Conservation (phyloP, 352 stramenopile species). For the Halophytophthora batemanensis region DNA sequence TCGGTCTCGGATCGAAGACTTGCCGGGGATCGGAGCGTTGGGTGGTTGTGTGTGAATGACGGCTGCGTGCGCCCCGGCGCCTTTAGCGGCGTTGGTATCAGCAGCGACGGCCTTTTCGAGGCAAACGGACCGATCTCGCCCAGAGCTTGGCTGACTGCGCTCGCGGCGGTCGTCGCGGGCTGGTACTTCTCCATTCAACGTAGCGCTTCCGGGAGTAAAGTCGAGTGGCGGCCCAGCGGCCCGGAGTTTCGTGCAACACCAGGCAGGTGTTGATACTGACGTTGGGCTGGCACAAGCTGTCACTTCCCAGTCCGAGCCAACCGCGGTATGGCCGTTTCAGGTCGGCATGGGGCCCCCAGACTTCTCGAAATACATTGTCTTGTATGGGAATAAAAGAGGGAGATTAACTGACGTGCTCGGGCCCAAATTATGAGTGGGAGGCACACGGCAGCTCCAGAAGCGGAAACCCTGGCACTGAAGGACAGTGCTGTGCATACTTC, state of each 20-base stretch:
- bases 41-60: neutral
- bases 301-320: too few species aligned
- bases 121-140: constrained; percentile 19
- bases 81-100: constrained; percentile 9
- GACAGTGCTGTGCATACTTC: neutral
- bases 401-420: too few species aligned
- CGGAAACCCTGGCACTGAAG: neutral
- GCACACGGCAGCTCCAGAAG: constrained; percentile 20
- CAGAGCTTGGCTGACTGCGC: constrained; percentile 42
- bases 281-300: too few species aligned
- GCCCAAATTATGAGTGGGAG: constrained; percentile 1
- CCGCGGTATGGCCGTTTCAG: too few species aligned
- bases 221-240: too few species aligned
- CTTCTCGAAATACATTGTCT: too few species aligned
- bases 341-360: too few species aligned
- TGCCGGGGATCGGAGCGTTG: constrained; percentile 10
- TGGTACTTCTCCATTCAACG: constrained; percentile 10
- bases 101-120: constrained; percentile 1
- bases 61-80: constrained; percentile 1
- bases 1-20: constrained; percentile 1
- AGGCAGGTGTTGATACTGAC: too few species aligned
- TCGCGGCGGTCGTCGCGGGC: constrained; percentile 24
- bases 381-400: too few species aligned
- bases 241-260: too few species aligned
- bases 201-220: too few species aligned